A percentile compares a stretch with the other conserved stretches of the same genome.
Evolutionary conservation across 2,329 filamentous ascomycete species (phyloP).

Genomic region (Fusarium drepaniforme): DNA sequence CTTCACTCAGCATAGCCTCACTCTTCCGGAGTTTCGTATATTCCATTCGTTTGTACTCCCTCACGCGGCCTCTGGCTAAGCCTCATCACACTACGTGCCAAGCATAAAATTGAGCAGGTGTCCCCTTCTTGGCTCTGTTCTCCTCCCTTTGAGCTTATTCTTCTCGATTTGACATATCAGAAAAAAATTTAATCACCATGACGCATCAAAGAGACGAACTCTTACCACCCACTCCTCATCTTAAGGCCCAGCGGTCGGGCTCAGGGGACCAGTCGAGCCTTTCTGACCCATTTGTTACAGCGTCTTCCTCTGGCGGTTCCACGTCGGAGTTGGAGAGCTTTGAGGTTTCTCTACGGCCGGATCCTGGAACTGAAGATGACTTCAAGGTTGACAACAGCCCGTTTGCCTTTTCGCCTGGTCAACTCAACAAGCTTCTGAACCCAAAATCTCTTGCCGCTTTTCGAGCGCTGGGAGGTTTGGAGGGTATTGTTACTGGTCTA

Average conservation of each 20-base stretch:
- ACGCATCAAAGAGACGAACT: neutral
- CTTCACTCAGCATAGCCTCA: neutral
- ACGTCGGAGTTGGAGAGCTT: neutral
- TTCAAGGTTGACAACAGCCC: neutral
- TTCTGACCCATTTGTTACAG: neutral
- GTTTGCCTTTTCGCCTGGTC: neutral
- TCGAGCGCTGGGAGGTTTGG: neutral
- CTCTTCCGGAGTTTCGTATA: neutral
- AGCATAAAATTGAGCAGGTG: neutral
- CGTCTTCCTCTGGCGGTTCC: neutral
- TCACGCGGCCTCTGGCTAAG: neutral
- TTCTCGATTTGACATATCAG: neutral
- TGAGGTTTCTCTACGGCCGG: neutral
- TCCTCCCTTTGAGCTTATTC: neutral
- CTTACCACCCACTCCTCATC: neutral
- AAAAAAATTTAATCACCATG: neutral
- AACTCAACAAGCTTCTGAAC: neutral
- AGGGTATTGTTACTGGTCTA: neutral
- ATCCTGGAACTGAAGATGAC: conserved; percentile 1
- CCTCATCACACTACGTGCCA: neutral
- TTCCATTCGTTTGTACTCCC: neutral
- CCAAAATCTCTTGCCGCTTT: neutral
- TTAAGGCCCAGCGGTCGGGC: neutral
- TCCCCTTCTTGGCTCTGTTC: neutral
- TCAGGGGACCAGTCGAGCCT: neutral